These are phyloP conservation scores for Diaporthe sp. DNA, from an alignment of 2,329 filamentous ascomycete species.

Conservation along the genomic window DNA sequence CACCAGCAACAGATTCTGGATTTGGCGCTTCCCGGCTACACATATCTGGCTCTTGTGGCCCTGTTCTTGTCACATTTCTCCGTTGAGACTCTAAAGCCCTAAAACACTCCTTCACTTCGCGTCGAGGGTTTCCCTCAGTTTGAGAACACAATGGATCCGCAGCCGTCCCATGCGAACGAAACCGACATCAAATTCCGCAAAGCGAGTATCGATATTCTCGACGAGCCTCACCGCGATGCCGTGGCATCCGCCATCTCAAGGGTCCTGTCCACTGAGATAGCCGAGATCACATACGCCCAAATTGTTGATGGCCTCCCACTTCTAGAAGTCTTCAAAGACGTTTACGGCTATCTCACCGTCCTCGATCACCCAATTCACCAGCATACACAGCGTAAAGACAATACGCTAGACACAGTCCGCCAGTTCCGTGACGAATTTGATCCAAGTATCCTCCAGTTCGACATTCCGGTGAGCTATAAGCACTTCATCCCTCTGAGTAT, in stretches of 20 bases:
- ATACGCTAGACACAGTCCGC: background rate
- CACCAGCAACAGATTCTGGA: background rate
- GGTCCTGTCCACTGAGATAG: conserved; percentile 13
- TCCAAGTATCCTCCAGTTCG: background rate
- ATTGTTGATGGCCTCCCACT: conserved; percentile 22
- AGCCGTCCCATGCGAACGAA: background rate
- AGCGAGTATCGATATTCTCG: background rate
- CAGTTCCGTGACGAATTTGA: background rate
- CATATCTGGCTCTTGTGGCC: background rate
- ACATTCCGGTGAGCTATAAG: background rate
- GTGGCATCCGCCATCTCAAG: background rate
- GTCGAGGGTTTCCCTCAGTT: background rate
- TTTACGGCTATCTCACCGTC: background rate
- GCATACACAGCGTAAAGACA: background rate
- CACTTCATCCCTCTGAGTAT: background rate
- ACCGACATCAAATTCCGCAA: background rate
- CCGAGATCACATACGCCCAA: conserved; percentile 9
- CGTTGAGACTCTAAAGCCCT: background rate
- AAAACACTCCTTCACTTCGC: background rate
- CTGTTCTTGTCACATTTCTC: background rate
- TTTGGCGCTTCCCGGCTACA: background rate
- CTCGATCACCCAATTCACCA: background rate
- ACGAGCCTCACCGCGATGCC: conserved; percentile 1
- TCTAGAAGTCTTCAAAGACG: background rate
- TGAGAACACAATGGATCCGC: background rate